phyloP scores from a whole-genome alignment of 2,329 filamentous ascomycete species.

The Shiraia bambusicola region DNA sequence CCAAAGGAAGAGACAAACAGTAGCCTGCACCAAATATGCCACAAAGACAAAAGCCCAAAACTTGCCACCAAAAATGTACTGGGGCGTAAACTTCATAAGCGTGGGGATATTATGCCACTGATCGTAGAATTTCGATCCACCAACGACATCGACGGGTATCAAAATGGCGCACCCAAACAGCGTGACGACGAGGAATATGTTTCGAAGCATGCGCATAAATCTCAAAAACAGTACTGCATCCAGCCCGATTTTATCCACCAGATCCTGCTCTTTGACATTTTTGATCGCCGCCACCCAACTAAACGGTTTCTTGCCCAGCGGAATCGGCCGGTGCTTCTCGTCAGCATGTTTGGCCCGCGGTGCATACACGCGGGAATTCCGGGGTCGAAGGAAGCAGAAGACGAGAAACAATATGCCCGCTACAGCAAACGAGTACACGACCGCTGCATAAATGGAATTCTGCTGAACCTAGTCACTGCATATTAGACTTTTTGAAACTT shows the following conservation, averaged over 20 bases:
- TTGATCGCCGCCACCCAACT: slow-evolving; percentile 80
- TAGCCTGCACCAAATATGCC: slow-evolving; percentile 67
- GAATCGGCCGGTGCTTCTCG: slow-evolving; percentile 81
- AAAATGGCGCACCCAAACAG: slow-evolving; percentile 74
- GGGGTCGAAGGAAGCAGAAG: slow-evolving; percentile 88
- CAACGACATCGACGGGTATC: slow-evolving; percentile 72
- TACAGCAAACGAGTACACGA: slow-evolving; percentile 76
- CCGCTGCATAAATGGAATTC: slow-evolving; percentile 73
- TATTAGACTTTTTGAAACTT: no score
- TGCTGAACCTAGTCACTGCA: slow-evolving; percentile 48
- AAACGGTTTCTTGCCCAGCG: slow-evolving; percentile 80
- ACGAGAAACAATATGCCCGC: slow-evolving; percentile 71
- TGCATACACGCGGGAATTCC: slow-evolving; percentile 88
- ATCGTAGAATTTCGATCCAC: slow-evolving; percentile 37
- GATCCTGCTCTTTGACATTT: slow-evolving; percentile 70
- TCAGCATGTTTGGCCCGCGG: slow-evolving; percentile 93
- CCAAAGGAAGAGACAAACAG: slow-evolving; percentile 81
- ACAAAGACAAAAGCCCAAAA: slow-evolving; percentile 62
- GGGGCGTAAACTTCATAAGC: slow-evolving; percentile 58
- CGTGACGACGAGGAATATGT: slow-evolving; percentile 77
- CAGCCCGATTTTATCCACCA: slow-evolving; percentile 82
- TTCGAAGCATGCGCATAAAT: slow-evolving; percentile 84
- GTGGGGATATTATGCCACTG: slow-evolving; percentile 31
- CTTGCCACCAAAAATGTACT: slow-evolving; percentile 52
- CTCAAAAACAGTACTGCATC: slow-evolving; percentile 89